A percentile compares a stretch with the other conserved stretches of the same genome.
Conservation (phyloP, 2,329 filamentous ascomycete genomes). For the Bretziella fagacearum region DNA sequence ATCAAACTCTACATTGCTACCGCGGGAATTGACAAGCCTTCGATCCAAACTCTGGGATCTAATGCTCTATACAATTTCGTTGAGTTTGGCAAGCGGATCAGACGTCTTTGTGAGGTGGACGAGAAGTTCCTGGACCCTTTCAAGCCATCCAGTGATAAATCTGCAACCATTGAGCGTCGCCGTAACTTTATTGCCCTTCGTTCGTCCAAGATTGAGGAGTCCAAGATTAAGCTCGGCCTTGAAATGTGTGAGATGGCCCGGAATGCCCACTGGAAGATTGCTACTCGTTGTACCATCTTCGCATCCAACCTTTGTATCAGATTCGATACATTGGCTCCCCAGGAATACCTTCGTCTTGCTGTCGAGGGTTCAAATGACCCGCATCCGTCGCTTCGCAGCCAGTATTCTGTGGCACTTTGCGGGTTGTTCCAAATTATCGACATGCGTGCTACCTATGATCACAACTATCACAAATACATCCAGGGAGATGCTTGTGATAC, state of each 20-base stretch:
- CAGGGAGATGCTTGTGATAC: conserved; percentile 33
- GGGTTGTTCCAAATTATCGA: conserved; percentile 70
- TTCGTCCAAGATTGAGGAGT: conserved; percentile 59
- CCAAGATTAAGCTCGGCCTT: conserved; percentile 63
- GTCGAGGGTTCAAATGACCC: conserved; percentile 72
- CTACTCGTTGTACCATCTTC: conserved; percentile 74
- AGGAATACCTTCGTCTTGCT: conserved; percentile 68
- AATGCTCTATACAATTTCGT: conserved; percentile 71
- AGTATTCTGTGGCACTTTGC: conserved; percentile 66
- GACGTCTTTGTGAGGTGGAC: conserved; percentile 50
- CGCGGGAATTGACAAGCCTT: conserved; percentile 79
- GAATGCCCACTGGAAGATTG: conserved; percentile 90
- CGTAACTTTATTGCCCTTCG: conserved; percentile 60
- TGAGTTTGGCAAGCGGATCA: conserved; percentile 75
- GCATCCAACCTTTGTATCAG: conserved; percentile 78
- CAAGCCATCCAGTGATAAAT: conserved; percentile 41
- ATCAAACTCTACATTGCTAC: conserved; percentile 83
- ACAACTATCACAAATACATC: conserved; percentile 46
- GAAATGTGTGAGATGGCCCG: conserved; percentile 65
- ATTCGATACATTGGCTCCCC: conserved; percentile 74
- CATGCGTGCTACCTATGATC: conserved; percentile 67
- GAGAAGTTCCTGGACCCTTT: conserved; percentile 9
- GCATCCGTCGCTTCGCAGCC: conserved; percentile 67
- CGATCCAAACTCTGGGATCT: conserved; percentile 75
- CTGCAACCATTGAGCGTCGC: conserved; percentile 37